Evolutionary conservation across 805 yeast genomes (phyloP).

Genomic region (Wilhelminamyces savonicus): DNA sequence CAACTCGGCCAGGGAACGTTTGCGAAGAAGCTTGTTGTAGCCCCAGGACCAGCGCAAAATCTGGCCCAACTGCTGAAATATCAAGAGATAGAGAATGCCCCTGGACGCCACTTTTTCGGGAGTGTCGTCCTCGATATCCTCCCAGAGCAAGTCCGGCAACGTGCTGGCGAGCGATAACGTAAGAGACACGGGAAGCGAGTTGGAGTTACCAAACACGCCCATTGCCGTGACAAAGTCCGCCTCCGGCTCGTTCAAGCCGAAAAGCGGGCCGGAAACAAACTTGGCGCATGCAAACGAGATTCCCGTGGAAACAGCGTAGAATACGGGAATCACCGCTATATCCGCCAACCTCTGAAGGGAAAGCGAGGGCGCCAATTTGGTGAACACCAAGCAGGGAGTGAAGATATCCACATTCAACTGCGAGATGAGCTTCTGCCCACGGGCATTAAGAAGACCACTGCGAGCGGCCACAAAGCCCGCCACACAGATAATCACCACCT

Average conservation of each 20-base stretch:
- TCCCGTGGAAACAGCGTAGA: constrained; percentile 76
- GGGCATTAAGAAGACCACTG: constrained; percentile 58
- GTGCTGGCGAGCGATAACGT: constrained; percentile 75
- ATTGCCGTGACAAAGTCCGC: constrained; percentile 91
- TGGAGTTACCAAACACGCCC: constrained; percentile 95
- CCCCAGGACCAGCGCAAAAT: constrained; percentile 87
- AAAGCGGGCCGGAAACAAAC: constrained; percentile 42
- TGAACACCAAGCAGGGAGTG: constrained; percentile 92
- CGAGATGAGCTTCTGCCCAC: constrained; percentile 74
- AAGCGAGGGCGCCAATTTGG: constrained; percentile 63
- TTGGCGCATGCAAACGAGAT: constrained; percentile 64
- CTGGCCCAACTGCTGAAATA: constrained; percentile 80
- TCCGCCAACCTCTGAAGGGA: constrained; percentile 75
- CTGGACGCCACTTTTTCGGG: constrained; percentile 70
- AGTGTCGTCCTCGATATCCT: constrained; percentile 57
- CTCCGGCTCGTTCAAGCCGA: constrained; percentile 66
- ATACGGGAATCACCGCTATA: constrained; percentile 75
- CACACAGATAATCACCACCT: constrained; percentile 79
- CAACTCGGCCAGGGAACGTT: constrained; percentile 36
- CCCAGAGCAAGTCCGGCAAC: constrained; percentile 72
- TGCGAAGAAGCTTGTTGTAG: constrained; percentile 60
- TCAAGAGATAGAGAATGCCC: constrained; percentile 66
- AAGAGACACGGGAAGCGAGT: constrained; percentile 88
- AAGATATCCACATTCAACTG: constrained; percentile 82
- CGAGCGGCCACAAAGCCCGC: constrained; percentile 85